Evolutionary conservation across 116 monocot species (phyloP).

Genomic region (Iris pallida): DNA sequence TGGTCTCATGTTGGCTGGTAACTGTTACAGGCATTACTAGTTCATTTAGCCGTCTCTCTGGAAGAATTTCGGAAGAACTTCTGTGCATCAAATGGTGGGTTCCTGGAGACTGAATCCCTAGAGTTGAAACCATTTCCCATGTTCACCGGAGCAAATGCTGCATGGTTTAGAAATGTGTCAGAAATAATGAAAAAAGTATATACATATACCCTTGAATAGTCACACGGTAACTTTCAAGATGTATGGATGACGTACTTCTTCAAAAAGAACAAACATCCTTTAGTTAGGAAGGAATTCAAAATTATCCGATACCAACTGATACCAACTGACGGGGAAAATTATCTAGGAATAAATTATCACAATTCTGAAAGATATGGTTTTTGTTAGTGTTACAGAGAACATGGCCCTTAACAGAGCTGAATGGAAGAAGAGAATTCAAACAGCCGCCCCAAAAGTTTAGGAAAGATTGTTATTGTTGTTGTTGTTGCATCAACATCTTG

Average conservation of each 20-base stretch:
- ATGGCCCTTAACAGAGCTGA: no score
- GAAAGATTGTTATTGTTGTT: no score
- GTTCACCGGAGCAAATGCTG: constrained; percentile 59
- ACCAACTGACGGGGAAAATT: not conserved
- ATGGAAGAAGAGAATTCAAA: no score
- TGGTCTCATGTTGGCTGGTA: no score
- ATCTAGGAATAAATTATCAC: not conserved
- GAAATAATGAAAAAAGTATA: not conserved
- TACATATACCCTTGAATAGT: not conserved
- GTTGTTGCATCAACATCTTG: no score
- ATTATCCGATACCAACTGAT: not conserved
- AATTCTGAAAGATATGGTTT: not conserved
- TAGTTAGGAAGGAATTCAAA: not conserved
- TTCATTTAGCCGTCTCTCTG: not conserved
- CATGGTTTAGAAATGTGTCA: constrained; percentile 2
- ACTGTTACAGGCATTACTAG: not conserved
- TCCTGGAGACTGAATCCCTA: constrained; percentile 17
- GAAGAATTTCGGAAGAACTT: constrained; percentile 29
- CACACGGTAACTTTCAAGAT: not conserved
- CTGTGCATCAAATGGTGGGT: constrained; percentile 28
- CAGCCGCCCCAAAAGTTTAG: no score
- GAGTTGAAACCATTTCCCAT: constrained; percentile 11
- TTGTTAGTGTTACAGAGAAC: no score
- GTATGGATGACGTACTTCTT: not conserved
- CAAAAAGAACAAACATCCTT: not conserved